phyloP scores from a whole-genome alignment of 2,329 filamentous ascomycete genomes.

The Claviceps lovelessii region DNA sequence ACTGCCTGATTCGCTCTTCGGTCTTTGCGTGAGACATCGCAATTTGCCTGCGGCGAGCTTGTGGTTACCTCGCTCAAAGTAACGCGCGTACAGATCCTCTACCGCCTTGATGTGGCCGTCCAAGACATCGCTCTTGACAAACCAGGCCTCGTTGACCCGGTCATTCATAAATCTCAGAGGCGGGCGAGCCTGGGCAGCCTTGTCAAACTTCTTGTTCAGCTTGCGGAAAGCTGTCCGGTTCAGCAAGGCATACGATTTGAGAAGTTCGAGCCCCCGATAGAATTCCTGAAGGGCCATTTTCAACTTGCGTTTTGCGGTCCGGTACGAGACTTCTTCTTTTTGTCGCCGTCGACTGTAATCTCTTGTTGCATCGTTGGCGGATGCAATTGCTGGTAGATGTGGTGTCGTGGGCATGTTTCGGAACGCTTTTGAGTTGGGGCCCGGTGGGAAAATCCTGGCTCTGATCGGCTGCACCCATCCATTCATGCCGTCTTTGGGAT shows the following conservation, averaged over 20 bases:
- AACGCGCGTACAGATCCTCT: slow-evolving; percentile 85
- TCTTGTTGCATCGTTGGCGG: slow-evolving; percentile 20
- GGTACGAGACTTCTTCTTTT: slow-evolving; percentile 56
- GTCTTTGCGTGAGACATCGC: slow-evolving; percentile 52
- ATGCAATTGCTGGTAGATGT: slow-evolving; percentile 17
- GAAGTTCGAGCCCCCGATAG: slow-evolving; percentile 76
- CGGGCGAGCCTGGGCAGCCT: slow-evolving; percentile 65
- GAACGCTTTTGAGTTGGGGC: slow-evolving; percentile 46
- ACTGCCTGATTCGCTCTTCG: slow-evolving; percentile 39
- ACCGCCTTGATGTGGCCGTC: slow-evolving; percentile 67
- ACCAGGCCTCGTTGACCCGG: slow-evolving; percentile 80
- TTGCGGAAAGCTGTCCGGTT: slow-evolving; percentile 93
- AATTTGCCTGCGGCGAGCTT: slow-evolving; percentile 85
- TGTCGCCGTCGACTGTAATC: slow-evolving; percentile 38
- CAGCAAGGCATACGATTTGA: slow-evolving; percentile 80
- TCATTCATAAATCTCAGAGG: slow-evolving; percentile 75
- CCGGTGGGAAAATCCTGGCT: slow-evolving; percentile 38
- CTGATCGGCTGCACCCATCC: slow-evolving; percentile 40
- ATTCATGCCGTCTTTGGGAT: slow-evolving; percentile 16
- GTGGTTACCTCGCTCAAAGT: slow-evolving; percentile 86
- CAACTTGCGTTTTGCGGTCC: slow-evolving; percentile 77
- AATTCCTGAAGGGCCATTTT: slow-evolving; percentile 87
- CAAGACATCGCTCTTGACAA: slow-evolving; percentile 75
- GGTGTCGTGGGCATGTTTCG: slow-evolving; percentile 40
- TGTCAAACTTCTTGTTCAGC: slow-evolving; percentile 98